Evolutionary conservation across 2,329 filamentous ascomycete species (phyloP).

Genomic region (Alternaria viburni): DNA sequence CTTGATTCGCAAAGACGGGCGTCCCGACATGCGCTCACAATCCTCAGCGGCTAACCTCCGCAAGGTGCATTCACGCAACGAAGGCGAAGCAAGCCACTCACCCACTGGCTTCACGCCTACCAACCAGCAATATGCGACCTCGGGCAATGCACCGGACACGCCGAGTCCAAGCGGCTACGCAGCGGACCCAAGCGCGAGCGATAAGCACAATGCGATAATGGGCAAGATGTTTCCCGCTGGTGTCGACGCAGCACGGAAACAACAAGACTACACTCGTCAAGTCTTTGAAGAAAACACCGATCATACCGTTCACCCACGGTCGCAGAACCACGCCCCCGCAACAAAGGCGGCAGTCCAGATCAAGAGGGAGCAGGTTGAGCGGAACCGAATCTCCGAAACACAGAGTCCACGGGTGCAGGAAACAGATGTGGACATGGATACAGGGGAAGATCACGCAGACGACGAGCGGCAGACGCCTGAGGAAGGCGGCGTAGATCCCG

Average conservation of each 20-base stretch:
- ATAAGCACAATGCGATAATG: constrained; percentile 45
- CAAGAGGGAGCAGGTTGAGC: constrained; percentile 32
- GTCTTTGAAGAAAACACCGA: constrained; percentile 39
- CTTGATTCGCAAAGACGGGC: constrained; percentile 59
- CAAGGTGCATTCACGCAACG: constrained; percentile 59
- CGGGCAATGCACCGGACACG: constrained; percentile 24
- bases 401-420: constrained; percentile 22
- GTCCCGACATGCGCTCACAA: constrained; percentile 60
- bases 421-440: constrained; percentile 35
- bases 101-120: constrained; percentile 35
- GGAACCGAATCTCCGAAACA: constrained; percentile 12
- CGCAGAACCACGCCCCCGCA: constrained; percentile 17
- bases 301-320: constrained; percentile 32
- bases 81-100: constrained; percentile 37
- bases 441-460: constrained; percentile 25
- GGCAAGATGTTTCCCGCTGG: constrained; percentile 48
- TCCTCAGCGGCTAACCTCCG: constrained; percentile 59
- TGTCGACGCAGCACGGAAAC: constrained; percentile 38
- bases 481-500: background rate
- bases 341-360: constrained; percentile 17
- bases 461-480: constrained; percentile 28
- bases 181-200: constrained; percentile 13
- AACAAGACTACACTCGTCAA: constrained; percentile 42
- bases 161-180: constrained; percentile 34
- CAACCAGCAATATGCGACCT: constrained; percentile 21